Evolutionary conservation across 2,329 filamentous ascomycete genomes (phyloP), one percentile per base, ranked within the genome.

Genomic region (Ceratocystis cubensis): DNA sequence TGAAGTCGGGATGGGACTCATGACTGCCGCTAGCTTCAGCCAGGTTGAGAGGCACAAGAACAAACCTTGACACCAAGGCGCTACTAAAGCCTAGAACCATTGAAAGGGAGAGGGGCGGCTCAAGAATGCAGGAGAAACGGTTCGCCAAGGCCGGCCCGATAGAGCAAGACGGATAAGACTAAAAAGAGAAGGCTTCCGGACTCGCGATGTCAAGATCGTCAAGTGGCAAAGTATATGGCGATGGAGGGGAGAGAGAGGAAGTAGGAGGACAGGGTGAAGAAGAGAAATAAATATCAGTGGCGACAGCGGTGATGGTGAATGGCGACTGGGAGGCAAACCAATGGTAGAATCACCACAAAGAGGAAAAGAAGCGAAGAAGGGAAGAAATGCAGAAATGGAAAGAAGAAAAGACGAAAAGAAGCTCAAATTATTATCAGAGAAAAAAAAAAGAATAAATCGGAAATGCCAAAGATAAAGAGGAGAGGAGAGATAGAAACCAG

Each of bases 1-100:
- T 79, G 69, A 91, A 80, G 64, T 87, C 81, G 15, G 87, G 87
- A 70, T 90, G 86, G 20, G 80, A 77, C 2, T 80, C 78, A 70
- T 82, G 78, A 15, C 41, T 56, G 20, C 64, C 64, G 22, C 41
- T 41, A 41, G 37, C 56, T 63, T 61, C 53, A n/a, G 22, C 46
- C 5, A 37, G 22, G 1, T 62, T 45, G 15, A 44, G 30, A 13
- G 53, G 61, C 28, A 33, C 33, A 7, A 33, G 17, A 7, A 59
- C 53, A n/a, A 59, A 59, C 53, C 53, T 20, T 59, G 53, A 59
- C n/a, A 37, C 53, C 13, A 59, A 25, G 22, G 28, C 53, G 25
- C 53, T 46, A 22, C 61, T 13, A 46, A 33, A 45, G 37, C 37
- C 33, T 25, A 62, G 25, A 44, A 41, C 33, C 61, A 62, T 62